Base-by-base conservation (phyloP, 1,284 basidiomycete genomes). In the Boletellus sp. region DNA sequence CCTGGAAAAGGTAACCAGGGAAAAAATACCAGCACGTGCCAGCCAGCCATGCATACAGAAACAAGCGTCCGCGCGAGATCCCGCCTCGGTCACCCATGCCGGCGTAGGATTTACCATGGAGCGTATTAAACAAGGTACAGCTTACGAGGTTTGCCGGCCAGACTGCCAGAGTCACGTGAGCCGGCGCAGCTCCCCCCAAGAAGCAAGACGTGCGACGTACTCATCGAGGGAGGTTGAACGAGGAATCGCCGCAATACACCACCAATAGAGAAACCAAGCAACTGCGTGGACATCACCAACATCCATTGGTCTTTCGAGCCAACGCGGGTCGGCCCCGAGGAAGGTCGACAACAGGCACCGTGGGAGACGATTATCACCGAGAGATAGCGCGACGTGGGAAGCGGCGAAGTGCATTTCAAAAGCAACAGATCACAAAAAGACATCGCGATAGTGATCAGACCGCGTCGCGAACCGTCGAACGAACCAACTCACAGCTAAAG, bases 151-250 rank as follows among this genome's bases (percentile, higher is more conserved):
- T 87, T 21, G 78, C 73, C 0, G 92, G 92, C 93, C 93, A 95
- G 54, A 95, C 76, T 78, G 17, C 22, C 1, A 9, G 36, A 19
- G 9, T 10, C 23, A 19, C 13, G 23, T 2, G 3, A 2, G 44
- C 34, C 43, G 56, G 27, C 52, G 10, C 52, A 41, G 41, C 39
- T 27, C 30, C 35, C 2, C 40, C 16, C 25, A 14, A 32, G 4
- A 39, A 35, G 11, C 5, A 56, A 53, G 26, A 26, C 26, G n/a
- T n/a, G n/a, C n/a, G 27, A 70, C 62, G 11, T 52, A 68, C 83
- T 90, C 89, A 96, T 92, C 0, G 87, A 87, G 0, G 93, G 90
- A 0, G 94, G 94, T 54, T 84, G 81, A 8, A 94, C 88, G 29
- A 94, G 73, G 73, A 91, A 89, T 13, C 84, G 78, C 22, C 83